Evolutionary conservation across 2,329 filamentous ascomycete genomes (phyloP), one percentile per base, ranked within the genome.

Genomic region (Ramichloridium luteum): DNA sequence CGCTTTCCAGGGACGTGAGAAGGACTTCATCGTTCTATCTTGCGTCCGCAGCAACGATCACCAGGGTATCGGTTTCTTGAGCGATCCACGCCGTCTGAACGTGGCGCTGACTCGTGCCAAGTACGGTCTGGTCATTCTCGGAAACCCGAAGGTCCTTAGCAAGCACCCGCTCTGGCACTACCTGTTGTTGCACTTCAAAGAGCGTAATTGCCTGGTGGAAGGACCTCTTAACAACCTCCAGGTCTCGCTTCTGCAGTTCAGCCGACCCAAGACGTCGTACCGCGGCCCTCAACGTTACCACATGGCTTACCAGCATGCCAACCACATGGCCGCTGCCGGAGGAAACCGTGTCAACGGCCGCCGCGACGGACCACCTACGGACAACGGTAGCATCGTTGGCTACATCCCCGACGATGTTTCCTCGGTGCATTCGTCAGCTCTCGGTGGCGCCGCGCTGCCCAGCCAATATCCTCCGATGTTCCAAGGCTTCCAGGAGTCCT

Each of bases 121-220:
- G 60, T 98, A 88, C 50, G 90, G 90, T 36, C 67, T 96, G 17
- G 90, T 94, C 38, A 94, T 98, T 51, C 75, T 98, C 6, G 90
- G 90, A 41, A 98, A 98, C 52, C 90, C 90, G 17, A 96, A 96
- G 62, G 86, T 98, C 22, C 65, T 98, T 26, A 90, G 86, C 25
- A 98, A 98, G 67, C 90, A 98, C 55, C 90, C 93, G 40, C 68
- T 98, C 23, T 98, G 90, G 90, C 90, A 98, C 56, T 86, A 86
- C 51, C 72, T 98, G 15, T 68, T 98, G 20, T 70, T 88, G 23
- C 90, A 98, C 57, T 98, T 94, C 70, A 96, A 96, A 65, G 86
- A 96, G 55, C 77, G 77, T 47, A 92, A 93, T 50, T 96, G 88
- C 55, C 73, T 98, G 9, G 90, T 98, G 4, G 90, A 98, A 56